Evolutionary conservation across 2,329 filamentous ascomycete species (phyloP), one percentile per base, ranked within the genome.

Genomic region (Didymella pinodella): DNA sequence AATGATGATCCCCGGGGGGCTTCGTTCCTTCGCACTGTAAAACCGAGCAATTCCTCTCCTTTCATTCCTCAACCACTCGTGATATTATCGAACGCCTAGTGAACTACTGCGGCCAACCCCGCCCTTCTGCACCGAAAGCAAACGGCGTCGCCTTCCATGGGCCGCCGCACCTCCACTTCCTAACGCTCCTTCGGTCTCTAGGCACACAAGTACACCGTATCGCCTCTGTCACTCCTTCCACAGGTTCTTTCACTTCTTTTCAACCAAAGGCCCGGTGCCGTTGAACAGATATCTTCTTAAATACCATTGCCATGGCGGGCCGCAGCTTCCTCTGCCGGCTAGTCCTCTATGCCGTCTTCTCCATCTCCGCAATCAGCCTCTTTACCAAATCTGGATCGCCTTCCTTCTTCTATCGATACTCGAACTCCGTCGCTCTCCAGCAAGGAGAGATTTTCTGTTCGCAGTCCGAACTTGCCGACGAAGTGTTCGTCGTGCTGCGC

Each of bases 401-500:
- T 28, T 68, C 68, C 5, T 70, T 72, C 46, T 71, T 70, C 49
- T 65, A 69, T 12, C 68, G 68, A 34, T 62, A 69, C 48, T 67
- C 66, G 26, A 72, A 68, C 43, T 61, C 71, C 0, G 59, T 61
- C 1, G 59, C 68, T 16, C 61, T 59, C 22, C 48, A 58, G 11
- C 59, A 55, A 12, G 53, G 68, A 31, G 49, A 65, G 16, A 48
- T 73, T 49, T 65, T 69, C 32, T 77, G 75, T 57, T 66, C 75
- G 6, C 68, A 70, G 45, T 73, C 75, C 40, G 64, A 71, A 28
- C 65, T 76, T 16, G 71, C 72, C 51, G 80, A 86, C 18, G 83
- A 87, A 67, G 73, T 87, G 12, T 79, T 87, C 26, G 81, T 88
- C 5, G 77, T 86, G n/a, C 77, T 88, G 62, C 84, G 85, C 61